phyloP scores from a whole-genome alignment of 495 filamentous ascomycete species.

The Aspergillus coremiiformis region DNA sequence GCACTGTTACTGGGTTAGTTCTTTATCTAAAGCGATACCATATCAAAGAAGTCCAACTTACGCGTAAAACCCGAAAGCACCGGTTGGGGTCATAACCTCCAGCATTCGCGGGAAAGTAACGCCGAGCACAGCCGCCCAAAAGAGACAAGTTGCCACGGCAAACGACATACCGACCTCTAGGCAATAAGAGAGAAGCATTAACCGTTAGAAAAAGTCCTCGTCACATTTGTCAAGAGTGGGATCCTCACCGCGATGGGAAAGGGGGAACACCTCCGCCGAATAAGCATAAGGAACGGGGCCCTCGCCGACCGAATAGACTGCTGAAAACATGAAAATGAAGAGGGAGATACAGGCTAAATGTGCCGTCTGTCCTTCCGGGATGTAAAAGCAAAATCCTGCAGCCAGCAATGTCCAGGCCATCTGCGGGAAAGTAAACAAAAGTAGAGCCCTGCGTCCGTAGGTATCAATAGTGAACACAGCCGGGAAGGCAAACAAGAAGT shows the following conservation, averaged over 20 bases:
- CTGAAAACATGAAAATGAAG: slow-evolving; percentile 61
- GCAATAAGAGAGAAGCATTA: not conserved
- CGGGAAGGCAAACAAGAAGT: slow-evolving; percentile 78
- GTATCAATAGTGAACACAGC: slow-evolving; percentile 83
- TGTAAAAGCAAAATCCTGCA: slow-evolving; percentile 63
- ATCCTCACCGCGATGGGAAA: slow-evolving; percentile 54
- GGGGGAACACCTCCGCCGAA: slow-evolving; percentile 74
- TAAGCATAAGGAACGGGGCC: slow-evolving; percentile 68
- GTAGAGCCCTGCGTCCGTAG: slow-evolving; percentile 65
- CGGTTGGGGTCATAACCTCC: slow-evolving; percentile 44
- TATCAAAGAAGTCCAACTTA: slow-evolving; percentile 14
- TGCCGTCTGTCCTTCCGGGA: slow-evolving; percentile 42
- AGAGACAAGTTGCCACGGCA: slow-evolving; percentile 65
- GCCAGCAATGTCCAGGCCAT: slow-evolving; percentile 76
- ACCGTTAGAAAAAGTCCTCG: not conserved
- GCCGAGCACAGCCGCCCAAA: slow-evolving; percentile 65
- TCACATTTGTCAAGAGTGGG: not conserved
- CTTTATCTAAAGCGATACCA: not conserved
- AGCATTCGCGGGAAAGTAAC: slow-evolving; percentile 66
- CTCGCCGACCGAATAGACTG: slow-evolving; percentile 63
- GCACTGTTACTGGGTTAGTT: slow-evolving; percentile 31
- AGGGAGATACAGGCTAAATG: slow-evolving; percentile 56
- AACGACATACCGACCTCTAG: slow-evolving; percentile 65
- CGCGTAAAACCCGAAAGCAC: slow-evolving; percentile 46
- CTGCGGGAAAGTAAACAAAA: slow-evolving; percentile 79